Evolutionary conservation across 2,329 filamentous ascomycete genomes (phyloP).

Genomic region (Chrysoporthe cubensis): DNA sequence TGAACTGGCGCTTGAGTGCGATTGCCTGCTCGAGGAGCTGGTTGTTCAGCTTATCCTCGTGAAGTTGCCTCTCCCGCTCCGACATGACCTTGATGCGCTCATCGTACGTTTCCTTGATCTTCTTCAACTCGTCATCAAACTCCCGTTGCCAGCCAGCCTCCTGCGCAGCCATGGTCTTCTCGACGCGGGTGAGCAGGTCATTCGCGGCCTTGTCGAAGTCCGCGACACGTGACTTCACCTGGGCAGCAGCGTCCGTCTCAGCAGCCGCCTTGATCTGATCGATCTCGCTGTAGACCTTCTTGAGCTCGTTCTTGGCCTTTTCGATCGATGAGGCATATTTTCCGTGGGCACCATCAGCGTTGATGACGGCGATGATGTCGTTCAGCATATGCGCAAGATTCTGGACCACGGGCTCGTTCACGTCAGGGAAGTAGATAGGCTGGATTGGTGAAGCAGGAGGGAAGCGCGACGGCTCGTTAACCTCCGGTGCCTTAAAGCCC

Average conservation of each 20-base stretch:
- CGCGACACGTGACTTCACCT: slow-evolving; percentile 71
- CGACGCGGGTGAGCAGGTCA: slow-evolving; percentile 86
- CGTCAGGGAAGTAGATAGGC: slow-evolving; percentile 73
- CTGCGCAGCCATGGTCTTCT: slow-evolving; percentile 79
- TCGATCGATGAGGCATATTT: slow-evolving; percentile 79
- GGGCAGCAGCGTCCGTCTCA: slow-evolving; percentile 71
- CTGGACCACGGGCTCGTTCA: slow-evolving; percentile 85
- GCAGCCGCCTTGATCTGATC: slow-evolving; percentile 70
- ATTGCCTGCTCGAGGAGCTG: slow-evolving; percentile 89
- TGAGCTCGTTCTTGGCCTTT: slow-evolving; percentile 84
- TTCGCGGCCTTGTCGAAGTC: slow-evolving; percentile 88
- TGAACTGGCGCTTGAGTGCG: slow-evolving; percentile 82
- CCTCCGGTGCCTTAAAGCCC: slow-evolving; percentile 60
- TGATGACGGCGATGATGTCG: slow-evolving; percentile 91
- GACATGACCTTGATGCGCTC: slow-evolving; percentile 78
- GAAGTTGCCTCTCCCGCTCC: slow-evolving; percentile 76
- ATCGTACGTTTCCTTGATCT: slow-evolving; percentile 77
- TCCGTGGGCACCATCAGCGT: slow-evolving; percentile 77
- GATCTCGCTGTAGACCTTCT: slow-evolving; percentile 79
- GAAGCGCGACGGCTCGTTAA: slow-evolving; percentile 67
- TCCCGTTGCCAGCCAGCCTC: slow-evolving; percentile 84
- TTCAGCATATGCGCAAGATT: slow-evolving; percentile 95
- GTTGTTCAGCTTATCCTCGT: slow-evolving; percentile 83
- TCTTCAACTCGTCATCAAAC: slow-evolving; percentile 83
- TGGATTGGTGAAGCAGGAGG: slow-evolving; percentile 74